A percentile compares a stretch with the other conserved stretches of the same genome.
Conservation (phyloP, 2,329 filamentous ascomycete genomes). For the Aspergillus ochraceus region DNA sequence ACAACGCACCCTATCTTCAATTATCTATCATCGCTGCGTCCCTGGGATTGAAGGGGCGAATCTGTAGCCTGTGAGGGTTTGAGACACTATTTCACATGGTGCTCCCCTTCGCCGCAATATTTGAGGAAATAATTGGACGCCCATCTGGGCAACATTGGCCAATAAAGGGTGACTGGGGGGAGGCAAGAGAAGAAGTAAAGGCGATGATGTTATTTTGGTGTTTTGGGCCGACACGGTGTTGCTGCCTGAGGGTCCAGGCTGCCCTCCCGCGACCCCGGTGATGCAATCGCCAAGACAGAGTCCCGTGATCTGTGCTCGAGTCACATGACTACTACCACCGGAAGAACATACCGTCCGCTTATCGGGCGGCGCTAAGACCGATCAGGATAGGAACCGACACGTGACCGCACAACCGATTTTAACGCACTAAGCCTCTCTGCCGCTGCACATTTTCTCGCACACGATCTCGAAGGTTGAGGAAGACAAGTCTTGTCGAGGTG, state of each 20-base stretch:
- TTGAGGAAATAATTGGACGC: slow-evolving; percentile 17
- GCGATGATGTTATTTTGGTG: neutral
- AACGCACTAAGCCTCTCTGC: slow-evolving; percentile 29
- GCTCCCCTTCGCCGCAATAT: slow-evolving; percentile 22
- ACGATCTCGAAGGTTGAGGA: slow-evolving; percentile 56
- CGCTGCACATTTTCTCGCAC: slow-evolving; percentile 24
- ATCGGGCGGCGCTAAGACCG: slow-evolving; percentile 13
- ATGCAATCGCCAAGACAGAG: neutral
- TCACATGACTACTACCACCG: slow-evolving; percentile 10
- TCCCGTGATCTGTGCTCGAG: neutral
- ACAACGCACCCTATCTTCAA: slow-evolving; percentile 12
- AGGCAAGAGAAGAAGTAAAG: neutral
- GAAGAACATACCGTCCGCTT: slow-evolving; percentile 1
- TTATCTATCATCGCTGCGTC: neutral
- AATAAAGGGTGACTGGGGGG: neutral
- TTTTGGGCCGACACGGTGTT: too few relatives aligned
- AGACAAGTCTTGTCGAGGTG: slow-evolving; percentile 62
- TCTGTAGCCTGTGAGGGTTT: slow-evolving; percentile 19
- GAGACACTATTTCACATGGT: slow-evolving; percentile 20
- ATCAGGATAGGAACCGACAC: slow-evolving; percentile 19
- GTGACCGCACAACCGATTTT: slow-evolving; percentile 45
- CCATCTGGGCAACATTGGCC: neutral
- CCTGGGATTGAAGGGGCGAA: neutral
- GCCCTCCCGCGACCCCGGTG: neutral
- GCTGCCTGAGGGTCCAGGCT: neutral